Conservation (phyloP, 805 yeast genomes). For the Wickerhamiella dianesei region DNA sequence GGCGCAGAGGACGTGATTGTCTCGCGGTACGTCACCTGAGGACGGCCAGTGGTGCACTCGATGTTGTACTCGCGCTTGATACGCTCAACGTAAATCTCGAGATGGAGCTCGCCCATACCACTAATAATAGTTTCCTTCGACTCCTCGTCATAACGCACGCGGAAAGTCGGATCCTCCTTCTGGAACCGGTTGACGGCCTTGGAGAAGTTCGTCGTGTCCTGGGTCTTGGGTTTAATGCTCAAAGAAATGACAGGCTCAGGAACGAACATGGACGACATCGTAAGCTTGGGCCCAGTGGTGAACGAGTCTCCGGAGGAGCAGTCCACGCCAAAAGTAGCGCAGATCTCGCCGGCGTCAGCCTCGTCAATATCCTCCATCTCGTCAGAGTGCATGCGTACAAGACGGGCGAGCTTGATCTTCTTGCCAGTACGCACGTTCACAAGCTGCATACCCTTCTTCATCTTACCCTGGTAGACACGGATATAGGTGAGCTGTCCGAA, state of each 20-base stretch:
- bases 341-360: slow-evolving; percentile 94
- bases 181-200: slow-evolving; percentile 96
- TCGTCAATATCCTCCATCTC: slow-evolving; percentile 98
- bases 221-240: slow-evolving; percentile 75
- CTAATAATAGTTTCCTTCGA: slow-evolving; percentile 89
- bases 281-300: slow-evolving; percentile 68
- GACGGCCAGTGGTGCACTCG: slow-evolving; percentile 90
- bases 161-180: slow-evolving; percentile 97
- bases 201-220: slow-evolving; percentile 79
- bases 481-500: slow-evolving; percentile 95
- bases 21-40: slow-evolving; percentile 97
- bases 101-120: slow-evolving; percentile 97
- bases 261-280: slow-evolving; percentile 97
- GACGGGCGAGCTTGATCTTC: slow-evolving; percentile 80
- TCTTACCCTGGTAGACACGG: slow-evolving; percentile 91
- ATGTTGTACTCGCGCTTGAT: slow-evolving; percentile 95
- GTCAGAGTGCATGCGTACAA: slow-evolving; percentile 96
- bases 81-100: slow-evolving; percentile 96
- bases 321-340: slow-evolving; percentile 98
- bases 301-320: slow-evolving; percentile 98
- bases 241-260: slow-evolving; percentile 97
- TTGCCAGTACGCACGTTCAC: slow-evolving; percentile 85
- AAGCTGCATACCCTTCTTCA: slow-evolving; percentile 82
- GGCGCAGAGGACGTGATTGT: slow-evolving; percentile 58
- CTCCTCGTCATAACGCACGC: slow-evolving; percentile 80